These are phyloP conservation scores for Podaxis sp. DNA, from an alignment of 768 basidiomycete genomes.

Conservation along the genomic window DNA sequence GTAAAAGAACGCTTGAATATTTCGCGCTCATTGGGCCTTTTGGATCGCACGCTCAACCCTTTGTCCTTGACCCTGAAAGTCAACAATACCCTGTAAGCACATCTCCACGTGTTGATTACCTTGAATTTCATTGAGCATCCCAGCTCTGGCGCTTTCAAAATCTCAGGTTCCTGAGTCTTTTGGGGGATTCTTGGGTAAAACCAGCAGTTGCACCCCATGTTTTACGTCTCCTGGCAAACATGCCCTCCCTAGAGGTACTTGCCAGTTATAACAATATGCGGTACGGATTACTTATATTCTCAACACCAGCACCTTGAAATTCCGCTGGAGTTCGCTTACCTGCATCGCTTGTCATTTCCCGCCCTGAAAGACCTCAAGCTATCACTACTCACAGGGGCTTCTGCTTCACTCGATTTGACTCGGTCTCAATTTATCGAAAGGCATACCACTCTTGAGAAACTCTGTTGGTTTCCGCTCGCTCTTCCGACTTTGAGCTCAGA, in stretches of 20 bases:
- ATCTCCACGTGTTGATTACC: neutral
- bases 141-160: conserved; percentile 33
- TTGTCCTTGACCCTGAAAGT: conserved; percentile 28
- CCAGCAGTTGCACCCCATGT: conserved; percentile 30
- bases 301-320: conserved; percentile 39
- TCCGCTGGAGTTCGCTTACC: conserved; percentile 43
- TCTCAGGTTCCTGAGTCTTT: conserved; percentile 29
- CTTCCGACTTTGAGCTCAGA: conserved; percentile 32
- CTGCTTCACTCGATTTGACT: conserved; percentile 32
- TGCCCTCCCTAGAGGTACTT: conserved; percentile 30
- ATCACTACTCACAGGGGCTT: conserved; percentile 40
- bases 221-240: conserved; percentile 27
- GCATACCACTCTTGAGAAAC: conserved; percentile 46
- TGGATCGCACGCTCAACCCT: conserved; percentile 35
- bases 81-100: conserved; percentile 39
- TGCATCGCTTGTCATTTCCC: conserved; percentile 39
- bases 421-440: conserved; percentile 40
- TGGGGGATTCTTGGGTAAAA: conserved; percentile 31
- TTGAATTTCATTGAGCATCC: conserved; percentile 3
- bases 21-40: conserved; percentile 39
- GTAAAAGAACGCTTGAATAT: conserved; percentile 30
- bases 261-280: neutral
- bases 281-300: neutral
- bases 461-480: conserved; percentile 45
- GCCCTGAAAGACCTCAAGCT: conserved; percentile 41